Evolutionary conservation across 192 early-diverging fungal species (phyloP).

Genomic region (Entrophospora sp.): DNA sequence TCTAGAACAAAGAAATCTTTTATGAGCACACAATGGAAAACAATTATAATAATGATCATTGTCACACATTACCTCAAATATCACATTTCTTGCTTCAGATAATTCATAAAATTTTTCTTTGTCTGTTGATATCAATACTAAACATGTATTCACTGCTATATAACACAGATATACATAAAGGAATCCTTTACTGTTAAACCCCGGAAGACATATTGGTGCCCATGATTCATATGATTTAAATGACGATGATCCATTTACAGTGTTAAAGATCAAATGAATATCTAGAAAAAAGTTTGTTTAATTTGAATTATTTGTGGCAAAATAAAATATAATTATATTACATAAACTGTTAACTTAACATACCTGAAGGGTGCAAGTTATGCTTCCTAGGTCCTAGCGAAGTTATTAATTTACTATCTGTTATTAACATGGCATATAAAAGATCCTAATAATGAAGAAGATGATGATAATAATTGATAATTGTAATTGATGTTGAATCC

Average conservation of each 20-base stretch:
- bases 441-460: no score
- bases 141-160: constrained; percentile 58
- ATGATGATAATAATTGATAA: neutral
- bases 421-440: constrained; percentile 71
- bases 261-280: constrained; percentile 72
- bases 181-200: constrained; percentile 80
- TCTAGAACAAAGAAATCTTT: no score
- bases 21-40: no score
- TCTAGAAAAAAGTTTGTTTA: constrained; percentile 31
- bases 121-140: constrained; percentile 69
- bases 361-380: constrained; percentile 69
- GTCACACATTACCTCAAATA: constrained; percentile 50
- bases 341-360: no score
- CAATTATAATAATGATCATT: no score
- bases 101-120: constrained; percentile 79
- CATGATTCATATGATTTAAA: constrained; percentile 82
- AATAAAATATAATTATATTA: neutral
- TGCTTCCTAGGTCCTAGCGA: constrained; percentile 64
- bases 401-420: constrained; percentile 68
- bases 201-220: constrained; percentile 92
- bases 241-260: constrained; percentile 61
- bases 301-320: neutral
- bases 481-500: neutral
- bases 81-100: constrained; percentile 52
- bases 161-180: constrained; percentile 82